These are phyloP conservation scores for Ammopiptanthus mongolicus DNA, from an alignment of 306 rosid genomes.

Conservation along the genomic window DNA sequence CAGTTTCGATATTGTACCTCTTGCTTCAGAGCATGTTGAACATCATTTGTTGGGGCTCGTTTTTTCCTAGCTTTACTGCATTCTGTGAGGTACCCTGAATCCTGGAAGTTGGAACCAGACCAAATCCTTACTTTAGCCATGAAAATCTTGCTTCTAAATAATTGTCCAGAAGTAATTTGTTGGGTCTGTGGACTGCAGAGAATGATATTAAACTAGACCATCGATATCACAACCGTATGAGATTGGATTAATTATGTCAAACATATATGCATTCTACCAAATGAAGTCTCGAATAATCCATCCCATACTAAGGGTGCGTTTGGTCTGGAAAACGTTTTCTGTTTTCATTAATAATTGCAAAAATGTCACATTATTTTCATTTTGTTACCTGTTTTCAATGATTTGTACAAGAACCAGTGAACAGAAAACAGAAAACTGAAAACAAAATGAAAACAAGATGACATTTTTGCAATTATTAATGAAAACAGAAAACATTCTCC, in stretches of 20 bases:
- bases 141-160: neutral
- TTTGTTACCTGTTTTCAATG: too few species aligned
- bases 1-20: slow-evolving; percentile 48
- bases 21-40: slow-evolving; percentile 59
- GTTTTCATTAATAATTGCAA: too few species aligned
- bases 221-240: neutral
- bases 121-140: slow-evolving; percentile 17
- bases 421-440: too few species aligned
- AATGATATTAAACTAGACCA: neutral
- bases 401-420: too few species aligned
- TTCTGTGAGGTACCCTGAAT: slow-evolving; percentile 44
- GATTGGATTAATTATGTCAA: neutral
- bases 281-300: neutral
- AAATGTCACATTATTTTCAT: too few species aligned
- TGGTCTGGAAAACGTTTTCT: too few species aligned
- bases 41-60: slow-evolving; percentile 43
- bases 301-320: neutral
- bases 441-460: too few species aligned
- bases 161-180: neutral
- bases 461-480: too few species aligned
- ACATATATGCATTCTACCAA: neutral
- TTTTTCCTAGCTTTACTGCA: slow-evolving; percentile 38
- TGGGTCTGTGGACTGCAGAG: neutral
- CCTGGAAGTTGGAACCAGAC: slow-evolving; percentile 41
- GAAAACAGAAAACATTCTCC: too few species aligned